Percentiles rank a stretch among this genome's conserved stretches.
Evolutionary conservation across 2,329 filamentous ascomycete species (phyloP).

Genomic region (Paradendryphiella salina): DNA sequence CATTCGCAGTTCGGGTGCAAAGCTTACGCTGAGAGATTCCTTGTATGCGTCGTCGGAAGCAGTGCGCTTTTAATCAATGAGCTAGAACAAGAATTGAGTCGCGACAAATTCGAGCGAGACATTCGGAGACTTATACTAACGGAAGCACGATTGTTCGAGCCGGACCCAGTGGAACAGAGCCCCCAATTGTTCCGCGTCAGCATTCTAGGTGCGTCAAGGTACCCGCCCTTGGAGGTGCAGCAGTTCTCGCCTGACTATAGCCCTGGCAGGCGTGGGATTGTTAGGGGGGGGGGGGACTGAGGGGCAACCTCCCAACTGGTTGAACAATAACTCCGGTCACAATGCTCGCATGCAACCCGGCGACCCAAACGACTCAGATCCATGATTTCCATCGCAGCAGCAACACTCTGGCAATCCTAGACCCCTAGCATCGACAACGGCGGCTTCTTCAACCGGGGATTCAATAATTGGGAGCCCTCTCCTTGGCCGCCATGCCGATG

Average conservation of each 20-base stretch:
- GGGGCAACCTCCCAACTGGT: neutral
- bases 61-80: neutral
- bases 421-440: neutral
- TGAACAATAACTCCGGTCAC: neutral
- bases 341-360: neutral
- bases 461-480: too few relatives aligned
- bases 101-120: neutral
- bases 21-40: constrained; percentile 13
- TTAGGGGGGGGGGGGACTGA: too few relatives aligned
- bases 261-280: too few relatives aligned
- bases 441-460: neutral
- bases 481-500: too few relatives aligned
- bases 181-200: neutral
- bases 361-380: neutral
- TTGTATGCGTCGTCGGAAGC: constrained; percentile 10
- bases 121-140: neutral
- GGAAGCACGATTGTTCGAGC: neutral
- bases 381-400: neutral
- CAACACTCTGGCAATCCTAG: neutral
- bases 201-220: neutral
- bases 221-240: neutral
- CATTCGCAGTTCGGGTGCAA: neutral
- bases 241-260: too few relatives aligned
- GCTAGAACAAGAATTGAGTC: neutral
- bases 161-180: neutral